Evolutionary conservation across 2,329 filamentous ascomycete genomes (phyloP).

Genomic region (Hypoxylon sp.): DNA sequence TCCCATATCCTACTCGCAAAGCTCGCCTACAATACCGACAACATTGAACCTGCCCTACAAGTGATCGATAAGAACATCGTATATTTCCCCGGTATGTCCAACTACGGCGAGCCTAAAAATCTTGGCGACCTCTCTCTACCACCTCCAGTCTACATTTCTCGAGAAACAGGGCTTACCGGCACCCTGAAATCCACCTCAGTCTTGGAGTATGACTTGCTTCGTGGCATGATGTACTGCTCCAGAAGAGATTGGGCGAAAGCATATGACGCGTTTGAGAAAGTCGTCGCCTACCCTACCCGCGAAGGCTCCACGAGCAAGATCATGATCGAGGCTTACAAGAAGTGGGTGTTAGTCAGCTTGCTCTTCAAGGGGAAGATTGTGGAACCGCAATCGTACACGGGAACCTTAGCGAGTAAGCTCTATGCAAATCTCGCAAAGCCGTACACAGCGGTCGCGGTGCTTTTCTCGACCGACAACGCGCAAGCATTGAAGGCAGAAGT

Average conservation of each 20-base stretch:
- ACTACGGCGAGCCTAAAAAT: slow-evolving; percentile 54
- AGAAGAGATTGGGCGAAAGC: slow-evolving; percentile 73
- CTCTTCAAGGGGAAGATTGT: slow-evolving; percentile 74
- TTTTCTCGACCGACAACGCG: slow-evolving; percentile 72
- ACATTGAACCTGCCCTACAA: slow-evolving; percentile 67
- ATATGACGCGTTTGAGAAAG: slow-evolving; percentile 71
- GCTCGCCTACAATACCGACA: slow-evolving; percentile 69
- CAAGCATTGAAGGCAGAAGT: slow-evolving; percentile 74
- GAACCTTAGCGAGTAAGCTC: slow-evolving; percentile 55
- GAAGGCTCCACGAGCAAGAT: slow-evolving; percentile 77
- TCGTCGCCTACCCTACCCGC: slow-evolving; percentile 75
- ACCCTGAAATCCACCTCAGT: slow-evolving; percentile 66
- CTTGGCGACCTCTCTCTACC: slow-evolving; percentile 63
- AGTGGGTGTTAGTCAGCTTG: slow-evolving; percentile 84
- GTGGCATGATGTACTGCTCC: slow-evolving; percentile 74
- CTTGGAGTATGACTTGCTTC: slow-evolving; percentile 75
- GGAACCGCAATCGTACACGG: slow-evolving; percentile 68
- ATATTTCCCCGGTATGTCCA: slow-evolving; percentile 69
- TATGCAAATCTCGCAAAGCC: slow-evolving; percentile 72
- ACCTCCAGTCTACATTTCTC: slow-evolving; percentile 70
- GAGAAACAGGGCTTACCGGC: slow-evolving; percentile 68
- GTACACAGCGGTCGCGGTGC: slow-evolving; percentile 77
- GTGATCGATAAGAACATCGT: slow-evolving; percentile 76
- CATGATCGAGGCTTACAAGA: slow-evolving; percentile 92
- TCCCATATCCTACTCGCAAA: slow-evolving; percentile 70